Base-by-base conservation (phyloP, 2,329 filamentous ascomycete species). In the Aureobasidium sp. region DNA sequence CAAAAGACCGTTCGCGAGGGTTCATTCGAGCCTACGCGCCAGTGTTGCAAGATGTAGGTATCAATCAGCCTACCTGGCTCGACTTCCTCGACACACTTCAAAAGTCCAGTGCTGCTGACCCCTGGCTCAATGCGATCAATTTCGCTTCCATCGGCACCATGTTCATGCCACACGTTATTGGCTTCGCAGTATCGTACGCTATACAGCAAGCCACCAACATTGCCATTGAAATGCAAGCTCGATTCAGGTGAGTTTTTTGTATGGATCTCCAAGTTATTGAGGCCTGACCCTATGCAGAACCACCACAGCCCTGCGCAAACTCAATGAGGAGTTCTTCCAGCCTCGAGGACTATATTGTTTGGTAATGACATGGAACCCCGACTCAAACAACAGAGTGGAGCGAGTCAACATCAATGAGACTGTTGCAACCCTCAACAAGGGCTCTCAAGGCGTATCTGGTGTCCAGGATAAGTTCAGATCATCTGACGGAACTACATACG, bases 111-210 rank as follows among this genome's bases (percentile, higher is more conserved):
- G 32, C 42, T 30, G 54, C 54, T 7, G 21, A 37, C 10, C 42
- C 91, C 61, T 54, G 50, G 50, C n/a, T 37, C 11, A 55, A 54
- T 32, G 59, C 59, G 9, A 54, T 61, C 30, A 62, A 62, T 16
- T 29, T 62, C 2, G 60, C 60, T 10, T 45, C 48, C 5, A 48
- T 62, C 16, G 50, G 48, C 10, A 53, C 48, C 3, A 47, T 47
- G 32, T 53, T 49, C 7, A 39, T 62, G 60, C 50, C 60, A 7
- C 39, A 48, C 27, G 27, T 53, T 9, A 50, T 57, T 32, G 39
- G 50, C 25, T 15, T 62, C 21, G 34, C 27, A 6, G 42, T 57
- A 0, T 39, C 32, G 21, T 41, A 47, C n/a, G 60, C 50, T 5
- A 53, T 62, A 15, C 21, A 48, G 3, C 41, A 45, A 21, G 49